Evolutionary conservation across 345 rosid species (phyloP), one percentile per base, ranked within the genome.

Genomic region (Capsella bursapastoris): DNA sequence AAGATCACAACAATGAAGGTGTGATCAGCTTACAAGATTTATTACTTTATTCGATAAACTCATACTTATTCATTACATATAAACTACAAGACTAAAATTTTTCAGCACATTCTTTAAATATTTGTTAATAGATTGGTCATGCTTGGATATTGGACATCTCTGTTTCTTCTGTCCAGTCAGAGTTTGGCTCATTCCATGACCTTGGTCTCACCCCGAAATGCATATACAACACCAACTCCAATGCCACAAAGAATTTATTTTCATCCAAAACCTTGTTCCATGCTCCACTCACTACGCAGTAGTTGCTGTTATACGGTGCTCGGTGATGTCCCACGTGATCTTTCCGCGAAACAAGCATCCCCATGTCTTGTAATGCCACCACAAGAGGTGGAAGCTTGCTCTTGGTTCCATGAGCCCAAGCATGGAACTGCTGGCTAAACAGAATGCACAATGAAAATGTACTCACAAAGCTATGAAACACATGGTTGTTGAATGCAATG

Each of bases 321-420:
- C 89, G 78, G 78, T 94, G 97, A 62, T 94, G 98, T 1, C 84
- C 87, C 1, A 57, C 81, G 8, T 94, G 98, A 28, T 91, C 88
- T 2, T 68, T 18, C 74, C 96, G 72, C 0, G 97, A 89, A 76
- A 94, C 91, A 0, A 91, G 86, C 71, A 89, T 60, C 0, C 96
- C 96, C 0, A 74, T 81, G 41, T 88, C 96, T 73, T 94, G 98
- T 75, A 91, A 50, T 0, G 84, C 81, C 74, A 85, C 89, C 40
- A 89, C 94, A 0, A 66, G 22, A 2, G 84, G 81, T 0, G 97
- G 97, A 37, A 94, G 68, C 85, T 83, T 88, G 86, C 96, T 88
- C 84, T 86, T 94, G 11, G 93, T 91, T 67, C 95, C 79, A 31
- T 91, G 97, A 57, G 98, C 97, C 98, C 97, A 91, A 12, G 93